Evolutionary conservation across 139 green algal species (phyloP).

Genomic region (Astrephomene gubernaculifera): DNA sequence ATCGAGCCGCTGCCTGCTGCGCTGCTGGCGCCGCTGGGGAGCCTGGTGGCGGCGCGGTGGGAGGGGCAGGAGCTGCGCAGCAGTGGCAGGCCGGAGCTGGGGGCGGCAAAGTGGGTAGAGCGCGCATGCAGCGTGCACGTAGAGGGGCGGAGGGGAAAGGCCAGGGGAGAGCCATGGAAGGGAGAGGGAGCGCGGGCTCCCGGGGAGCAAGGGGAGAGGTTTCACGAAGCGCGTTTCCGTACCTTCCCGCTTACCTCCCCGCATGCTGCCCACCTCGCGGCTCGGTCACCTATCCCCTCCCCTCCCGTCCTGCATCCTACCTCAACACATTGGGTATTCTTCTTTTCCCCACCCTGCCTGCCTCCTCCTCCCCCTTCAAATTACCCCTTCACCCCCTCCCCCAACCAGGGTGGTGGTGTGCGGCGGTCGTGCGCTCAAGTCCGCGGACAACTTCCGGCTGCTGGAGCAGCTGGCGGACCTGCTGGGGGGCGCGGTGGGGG

Average conservation of each 20-base stretch:
- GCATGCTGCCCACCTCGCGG: no score
- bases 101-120: constrained; percentile 73
- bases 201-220: no score
- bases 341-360: no score
- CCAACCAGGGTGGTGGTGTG: constrained; percentile 70
- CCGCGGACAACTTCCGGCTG: constrained; percentile 83
- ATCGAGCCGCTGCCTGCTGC: constrained; percentile 61
- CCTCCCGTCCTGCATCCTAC: neutral
- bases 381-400: neutral
- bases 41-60: constrained; percentile 56
- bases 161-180: no score
- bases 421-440: constrained; percentile 92
- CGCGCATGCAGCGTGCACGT: no score
- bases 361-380: neutral
- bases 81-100: constrained; percentile 83
- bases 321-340: no score
- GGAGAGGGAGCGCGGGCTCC: no score
- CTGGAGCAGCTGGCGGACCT: constrained; percentile 88
- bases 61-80: constrained; percentile 64
- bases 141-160: no score
- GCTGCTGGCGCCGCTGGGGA: constrained; percentile 20
- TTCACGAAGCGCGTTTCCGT: no score
- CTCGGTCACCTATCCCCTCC: no score
- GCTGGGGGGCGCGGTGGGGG: constrained; percentile 90
- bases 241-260: no score